phyloP scores from a whole-genome alignment of 192 early-diverging fungal genomes.

The Coemansia sp. region DNA sequence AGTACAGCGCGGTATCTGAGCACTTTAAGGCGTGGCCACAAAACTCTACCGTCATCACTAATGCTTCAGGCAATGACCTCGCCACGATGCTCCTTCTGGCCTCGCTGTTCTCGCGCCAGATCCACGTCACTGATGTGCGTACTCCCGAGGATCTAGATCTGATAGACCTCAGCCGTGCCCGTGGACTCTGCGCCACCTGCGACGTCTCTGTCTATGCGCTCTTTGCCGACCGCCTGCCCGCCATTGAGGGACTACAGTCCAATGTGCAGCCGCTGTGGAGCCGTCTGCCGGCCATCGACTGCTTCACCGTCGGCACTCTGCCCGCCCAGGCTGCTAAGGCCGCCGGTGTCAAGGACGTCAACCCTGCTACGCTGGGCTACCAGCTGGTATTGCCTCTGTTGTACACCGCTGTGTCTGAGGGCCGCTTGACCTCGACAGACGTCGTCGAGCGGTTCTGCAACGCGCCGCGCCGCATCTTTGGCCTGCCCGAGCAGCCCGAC shows the following conservation, averaged over 20 bases:
- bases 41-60: constrained; percentile 74
- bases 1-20: constrained; percentile 67
- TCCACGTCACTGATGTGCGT: constrained; percentile 89
- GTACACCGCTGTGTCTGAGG: constrained; percentile 80
- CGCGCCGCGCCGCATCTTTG: constrained; percentile 91
- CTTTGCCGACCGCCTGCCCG: constrained; percentile 61
- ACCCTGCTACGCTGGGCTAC: constrained; percentile 43
- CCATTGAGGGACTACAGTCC: constrained; percentile 2
- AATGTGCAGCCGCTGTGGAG: constrained; percentile 85
- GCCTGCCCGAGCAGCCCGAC: constrained; percentile 88
- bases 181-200: constrained; percentile 87
- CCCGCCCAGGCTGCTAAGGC: constrained; percentile 65
- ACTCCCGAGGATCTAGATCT: constrained; percentile 82
- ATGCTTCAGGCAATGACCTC: constrained; percentile 86
- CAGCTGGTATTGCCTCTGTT: constrained; percentile 64
- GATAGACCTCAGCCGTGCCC: constrained; percentile 84
- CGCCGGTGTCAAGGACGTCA: constrained; percentile 9
- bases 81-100: constrained; percentile 88
- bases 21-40: constrained; percentile 84
- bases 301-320: constrained; percentile 82
- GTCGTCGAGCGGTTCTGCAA: constrained; percentile 75
- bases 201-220: constrained; percentile 91
- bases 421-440: constrained; percentile 78
- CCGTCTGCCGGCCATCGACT: constrained; percentile 83
- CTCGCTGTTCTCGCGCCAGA: constrained; percentile 76